Percentiles rank a stretch among this genome's conserved stretches.
These are phyloP conservation scores for Gracilaria gracilis DNA, from an alignment of 23 red algal species.

Conservation along the genomic window DNA sequence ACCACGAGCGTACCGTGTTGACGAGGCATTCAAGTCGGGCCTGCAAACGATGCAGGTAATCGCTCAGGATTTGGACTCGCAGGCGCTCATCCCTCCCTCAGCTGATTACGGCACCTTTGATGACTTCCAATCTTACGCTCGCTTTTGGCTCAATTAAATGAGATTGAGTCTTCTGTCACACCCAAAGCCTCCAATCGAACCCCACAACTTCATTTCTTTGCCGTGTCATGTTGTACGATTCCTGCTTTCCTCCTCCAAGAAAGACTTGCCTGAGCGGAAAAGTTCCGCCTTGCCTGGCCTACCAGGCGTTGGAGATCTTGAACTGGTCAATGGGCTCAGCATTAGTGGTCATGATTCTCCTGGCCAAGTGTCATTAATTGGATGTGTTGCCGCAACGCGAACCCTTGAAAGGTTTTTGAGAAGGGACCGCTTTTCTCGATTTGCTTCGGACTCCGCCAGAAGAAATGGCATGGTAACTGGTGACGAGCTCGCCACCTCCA, in stretches of 20 bases:
- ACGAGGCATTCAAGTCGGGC: constrained; percentile 33
- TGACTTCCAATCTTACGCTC: constrained; percentile 71
- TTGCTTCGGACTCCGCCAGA: constrained; percentile 35
- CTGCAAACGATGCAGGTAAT: neutral
- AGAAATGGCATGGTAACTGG: constrained; percentile 75
- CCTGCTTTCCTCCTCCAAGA: neutral
- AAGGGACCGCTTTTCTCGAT: constrained; percentile 56
- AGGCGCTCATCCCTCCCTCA: constrained; percentile 45
- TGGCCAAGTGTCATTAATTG: constrained; percentile 41
- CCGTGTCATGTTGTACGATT: neutral
- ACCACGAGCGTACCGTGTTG: constrained; percentile 54
- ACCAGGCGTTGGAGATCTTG: constrained; percentile 28
- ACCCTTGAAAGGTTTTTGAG: constrained; percentile 45
- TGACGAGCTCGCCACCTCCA: constrained; percentile 54
- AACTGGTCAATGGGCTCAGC: constrained; percentile 28
- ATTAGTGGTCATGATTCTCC: constrained; percentile 32
- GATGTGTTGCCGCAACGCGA: constrained; percentile 42
- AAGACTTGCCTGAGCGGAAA: neutral
- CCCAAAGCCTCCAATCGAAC: constrained; percentile 34
- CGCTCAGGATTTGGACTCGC: constrained; percentile 38
- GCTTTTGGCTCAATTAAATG: constrained; percentile 62
- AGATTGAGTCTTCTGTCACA: constrained; percentile 34
- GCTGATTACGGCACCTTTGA: constrained; percentile 23
- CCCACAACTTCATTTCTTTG: neutral
- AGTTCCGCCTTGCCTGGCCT: neutral